These are phyloP conservation scores for Staphylotrichum tortipilum DNA, from an alignment of 495 filamentous ascomycete species.

Conservation along the genomic window DNA sequence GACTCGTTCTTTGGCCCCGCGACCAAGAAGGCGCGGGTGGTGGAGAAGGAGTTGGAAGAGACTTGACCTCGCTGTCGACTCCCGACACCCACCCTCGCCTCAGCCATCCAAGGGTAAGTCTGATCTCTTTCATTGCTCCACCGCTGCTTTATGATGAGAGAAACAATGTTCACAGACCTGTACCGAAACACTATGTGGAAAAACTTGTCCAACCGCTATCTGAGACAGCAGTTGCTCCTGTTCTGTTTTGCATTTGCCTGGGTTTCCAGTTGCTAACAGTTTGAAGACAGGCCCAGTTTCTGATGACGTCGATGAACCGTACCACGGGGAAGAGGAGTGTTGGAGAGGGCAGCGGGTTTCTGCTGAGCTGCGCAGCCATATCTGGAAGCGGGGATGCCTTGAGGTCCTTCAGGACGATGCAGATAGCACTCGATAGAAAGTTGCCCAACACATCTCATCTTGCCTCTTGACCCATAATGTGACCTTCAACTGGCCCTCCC, in stretches of 20 bases:
- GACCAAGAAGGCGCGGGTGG: constrained; percentile 42
- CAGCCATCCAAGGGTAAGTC: too few species aligned
- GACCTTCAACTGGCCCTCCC: too few species aligned
- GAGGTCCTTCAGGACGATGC: too few species aligned
- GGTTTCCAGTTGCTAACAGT: constrained; percentile 18
- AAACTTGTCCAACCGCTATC: constrained; percentile 70
- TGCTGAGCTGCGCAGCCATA: too few species aligned
- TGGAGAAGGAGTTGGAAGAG: neutral
- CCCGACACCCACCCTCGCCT: too few species aligned
- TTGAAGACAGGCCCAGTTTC: neutral
- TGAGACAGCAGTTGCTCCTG: constrained; percentile 38
- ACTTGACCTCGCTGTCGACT: too few species aligned
- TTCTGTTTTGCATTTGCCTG: constrained; percentile 4
- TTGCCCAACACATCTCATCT: too few species aligned
- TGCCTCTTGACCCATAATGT: too few species aligned
- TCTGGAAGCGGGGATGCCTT: too few species aligned
- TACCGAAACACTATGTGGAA: constrained; percentile 58
- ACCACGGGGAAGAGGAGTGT: too few species aligned
- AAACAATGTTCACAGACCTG: constrained; percentile 69
- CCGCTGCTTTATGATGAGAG: constrained; percentile 49
- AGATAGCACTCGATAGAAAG: too few species aligned
- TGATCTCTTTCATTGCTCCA: constrained; percentile 1
- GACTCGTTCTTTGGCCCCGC: constrained; percentile 58
- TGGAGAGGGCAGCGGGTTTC: neutral
- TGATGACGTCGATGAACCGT: too few species aligned